Evolutionary conservation across 148 eudicot species (phyloP).

Genomic region (Rhododendron henanense): DNA sequence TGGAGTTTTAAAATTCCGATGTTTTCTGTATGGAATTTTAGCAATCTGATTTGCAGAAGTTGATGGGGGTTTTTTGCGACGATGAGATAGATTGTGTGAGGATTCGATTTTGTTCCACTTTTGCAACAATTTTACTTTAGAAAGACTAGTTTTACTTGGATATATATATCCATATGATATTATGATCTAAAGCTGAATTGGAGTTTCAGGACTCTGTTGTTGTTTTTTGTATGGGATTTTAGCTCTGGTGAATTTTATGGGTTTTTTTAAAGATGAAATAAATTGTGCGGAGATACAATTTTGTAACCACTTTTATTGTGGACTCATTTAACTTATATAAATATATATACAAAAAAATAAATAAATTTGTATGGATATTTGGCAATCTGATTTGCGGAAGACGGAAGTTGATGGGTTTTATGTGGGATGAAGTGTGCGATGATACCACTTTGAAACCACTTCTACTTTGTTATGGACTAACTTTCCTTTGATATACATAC

Average conservation of each 20-base stretch:
- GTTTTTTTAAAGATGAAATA: neutral
- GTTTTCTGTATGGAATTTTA: neutral
- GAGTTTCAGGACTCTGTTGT: neutral
- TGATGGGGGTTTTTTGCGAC: neutral
- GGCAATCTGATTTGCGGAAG: neutral
- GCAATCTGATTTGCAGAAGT: neutral
- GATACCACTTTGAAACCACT: neutral
- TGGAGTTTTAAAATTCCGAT: neutral
- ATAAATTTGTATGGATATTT: neutral
- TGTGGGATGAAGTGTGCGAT: neutral
- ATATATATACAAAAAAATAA: too few species aligned
- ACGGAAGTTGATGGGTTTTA: slow-evolving; percentile 1
- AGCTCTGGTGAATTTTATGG: neutral
- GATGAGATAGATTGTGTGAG: neutral
- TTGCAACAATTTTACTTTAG: neutral
- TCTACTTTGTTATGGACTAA: neutral
- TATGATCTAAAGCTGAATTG: neutral
- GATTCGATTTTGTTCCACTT: neutral
- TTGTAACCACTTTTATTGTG: neutral
- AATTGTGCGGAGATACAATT: neutral
- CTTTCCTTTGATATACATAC: neutral
- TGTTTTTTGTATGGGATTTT: neutral
- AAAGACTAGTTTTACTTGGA: neutral
- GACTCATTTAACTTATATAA: neutral
- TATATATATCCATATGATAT: neutral